Base-by-base conservation (phyloP, 2,329 filamentous ascomycete species). In the Sarocladium oryzae region DNA sequence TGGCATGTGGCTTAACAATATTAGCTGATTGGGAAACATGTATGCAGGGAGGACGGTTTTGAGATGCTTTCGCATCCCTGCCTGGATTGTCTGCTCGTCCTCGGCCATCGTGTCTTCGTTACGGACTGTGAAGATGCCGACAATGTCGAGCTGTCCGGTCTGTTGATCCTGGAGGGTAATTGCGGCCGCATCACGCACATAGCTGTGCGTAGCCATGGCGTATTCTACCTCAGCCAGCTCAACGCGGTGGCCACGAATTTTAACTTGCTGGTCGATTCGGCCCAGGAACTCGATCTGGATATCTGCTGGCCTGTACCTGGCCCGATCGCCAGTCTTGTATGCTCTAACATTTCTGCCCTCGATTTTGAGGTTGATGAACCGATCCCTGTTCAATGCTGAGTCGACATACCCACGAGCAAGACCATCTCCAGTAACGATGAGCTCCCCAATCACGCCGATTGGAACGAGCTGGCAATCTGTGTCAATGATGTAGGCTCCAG, bases 241-340 rank as follows among this genome's bases (percentile, higher is more conserved):
- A 23, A 66, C 49, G 2, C 64, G 60, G 8, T 66, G 57, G 9
- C 64, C 63, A 18, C 62, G 57, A 9, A 67, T 55, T 51, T 66
- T 66, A 46, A 63, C 53, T 20, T 65, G 62, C 3, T 46, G 36
- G 18, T 66, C 63, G 2, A 60, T 57, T 11, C 63, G 59, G 1
- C 60, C 60, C 1, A 65, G 52, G 46, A 62, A 64, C 36, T 63
- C 61, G 2, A 66, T 30, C 2, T 55, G 37, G 1, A 58, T 57
- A 43, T 64, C 60, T 1, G n/a, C 21, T 0, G 55, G 55, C 0
- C 60, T 50, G 30, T 53, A 58, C 1, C 63, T 58, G 9, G 55
- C 60, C 23, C 51, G 51, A 23, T 66, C 63, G 1, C 63, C 63
- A 0, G 62, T 66, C 1, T 58, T 51, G 36, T 65, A 65, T 0